Evolutionary conservation across 2,329 filamentous ascomycete species (phyloP), one percentile per base, ranked within the genome.

Genomic region (Aspergillus brasiliensis): DNA sequence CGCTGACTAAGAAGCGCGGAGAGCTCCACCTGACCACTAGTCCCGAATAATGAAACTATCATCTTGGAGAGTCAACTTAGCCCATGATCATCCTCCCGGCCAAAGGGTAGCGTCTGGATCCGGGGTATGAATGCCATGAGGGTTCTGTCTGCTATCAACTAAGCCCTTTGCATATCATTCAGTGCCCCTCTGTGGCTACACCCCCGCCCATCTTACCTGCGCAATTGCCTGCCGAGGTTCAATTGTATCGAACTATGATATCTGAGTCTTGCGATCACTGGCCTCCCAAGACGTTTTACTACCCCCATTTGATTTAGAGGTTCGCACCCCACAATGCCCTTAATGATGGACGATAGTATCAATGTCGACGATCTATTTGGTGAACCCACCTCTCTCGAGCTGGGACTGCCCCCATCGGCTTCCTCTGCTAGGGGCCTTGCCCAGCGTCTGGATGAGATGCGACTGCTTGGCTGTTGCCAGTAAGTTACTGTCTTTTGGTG

Each of bases 391-490:
- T 84, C 72, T 69, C 75, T 72, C 84, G 87, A 64, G 84, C 86
- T 72, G 84, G 85, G 66, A 73, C 85, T 62, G 82, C 65, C 68
- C 8, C 81, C 87, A 21, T 77, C 84, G 23, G 67, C 81, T 6
- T 75, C 81, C 3, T 80, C 57, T 3, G 82, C 85, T 57, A 91
- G 89, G 74, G 86, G 89, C 58, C 82, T 96, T 19, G 83, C 87
- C 34, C 85, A 88, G 69, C 85, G 91, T 58, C 76, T 97, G 38
- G 90, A 95, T 73, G 90, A 96, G 69, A 81, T 95, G 67, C 86
- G 90, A 65, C 81, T 84, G 59, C 85, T 85, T 60, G 92, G 92
- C 15, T 95, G 91, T 74, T 91, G 88, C 81, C 90, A 92, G 92
- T 95, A 86, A 78, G 88, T 83, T 47, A 38, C 15, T 58, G 8